phyloP scores from a whole-genome alignment of 352 stramenopile genomes.

The Globisporangium middletonii region DNA sequence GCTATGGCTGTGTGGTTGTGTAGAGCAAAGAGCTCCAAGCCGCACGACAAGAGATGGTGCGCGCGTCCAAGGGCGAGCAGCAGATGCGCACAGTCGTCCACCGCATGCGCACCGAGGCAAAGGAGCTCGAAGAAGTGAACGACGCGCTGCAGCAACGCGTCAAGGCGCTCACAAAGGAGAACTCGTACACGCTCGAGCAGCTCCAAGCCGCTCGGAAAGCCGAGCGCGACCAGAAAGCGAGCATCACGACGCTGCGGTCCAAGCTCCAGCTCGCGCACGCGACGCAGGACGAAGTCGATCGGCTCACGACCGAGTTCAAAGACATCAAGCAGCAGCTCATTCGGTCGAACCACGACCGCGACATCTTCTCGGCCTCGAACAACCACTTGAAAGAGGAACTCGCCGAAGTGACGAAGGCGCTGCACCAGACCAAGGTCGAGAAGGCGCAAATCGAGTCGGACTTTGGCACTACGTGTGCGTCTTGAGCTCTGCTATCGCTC shows the following conservation, averaged over 20 bases:
- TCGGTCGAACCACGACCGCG: conserved; percentile 61
- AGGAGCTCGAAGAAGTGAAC: conserved; percentile 67
- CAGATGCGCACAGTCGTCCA: conserved; percentile 65
- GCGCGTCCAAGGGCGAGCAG: conserved; percentile 61
- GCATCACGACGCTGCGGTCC: conserved; percentile 48
- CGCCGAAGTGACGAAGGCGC: conserved; percentile 49
- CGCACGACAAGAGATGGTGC: conserved; percentile 55
- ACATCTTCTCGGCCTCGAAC: conserved; percentile 72
- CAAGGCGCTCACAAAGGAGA: conserved; percentile 73
- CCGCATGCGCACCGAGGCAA: conserved; percentile 55
- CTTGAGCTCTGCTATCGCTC: background rate
- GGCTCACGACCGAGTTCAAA: conserved; percentile 47
- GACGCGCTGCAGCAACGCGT: conserved; percentile 71
- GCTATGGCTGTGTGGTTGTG: background rate
- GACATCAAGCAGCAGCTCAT: conserved; percentile 64
- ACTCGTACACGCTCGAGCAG: conserved; percentile 71
- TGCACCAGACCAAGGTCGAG: conserved; percentile 61
- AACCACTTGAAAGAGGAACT: conserved; percentile 75
- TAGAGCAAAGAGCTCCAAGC: conserved; percentile 65
- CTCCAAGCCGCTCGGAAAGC: conserved; percentile 59
- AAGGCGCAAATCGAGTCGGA: conserved; percentile 70
- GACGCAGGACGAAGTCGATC: conserved; percentile 63
- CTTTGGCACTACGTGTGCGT: conserved; percentile 57
- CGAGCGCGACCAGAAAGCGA: conserved; percentile 70
- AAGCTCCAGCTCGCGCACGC: conserved; percentile 66